Conservation (phyloP, 148 eudicot genomes). For the Rhododendron kiyosumense region DNA sequence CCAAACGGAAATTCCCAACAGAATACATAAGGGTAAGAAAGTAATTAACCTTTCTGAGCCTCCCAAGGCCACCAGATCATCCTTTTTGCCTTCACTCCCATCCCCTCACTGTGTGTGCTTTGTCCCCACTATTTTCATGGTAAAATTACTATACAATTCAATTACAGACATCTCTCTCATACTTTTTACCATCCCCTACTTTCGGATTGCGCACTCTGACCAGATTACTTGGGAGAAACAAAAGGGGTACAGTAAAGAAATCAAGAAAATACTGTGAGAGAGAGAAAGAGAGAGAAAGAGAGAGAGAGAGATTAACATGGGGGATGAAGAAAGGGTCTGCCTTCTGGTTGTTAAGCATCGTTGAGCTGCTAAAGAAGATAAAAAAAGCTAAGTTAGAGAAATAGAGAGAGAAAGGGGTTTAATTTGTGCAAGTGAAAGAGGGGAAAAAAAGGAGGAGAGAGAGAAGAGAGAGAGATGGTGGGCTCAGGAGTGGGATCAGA, state of each 20-base stretch:
- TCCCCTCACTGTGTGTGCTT: conserved; percentile 7
- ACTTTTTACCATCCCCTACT: conserved; percentile 1
- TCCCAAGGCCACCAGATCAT: background rate
- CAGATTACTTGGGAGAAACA: conserved; percentile 8
- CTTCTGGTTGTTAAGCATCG: conserved; percentile 25
- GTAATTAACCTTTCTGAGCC: conserved; percentile 1
- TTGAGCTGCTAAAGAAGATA: conserved; percentile 11
- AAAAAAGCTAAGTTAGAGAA: conserved; percentile 8
- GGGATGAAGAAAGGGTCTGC: conserved; percentile 14
- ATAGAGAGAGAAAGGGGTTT: conserved; percentile 9
- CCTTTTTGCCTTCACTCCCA: conserved; percentile 18
- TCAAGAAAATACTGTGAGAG: background rate
- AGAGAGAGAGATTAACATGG: background rate
- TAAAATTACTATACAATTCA: conserved; percentile 1
- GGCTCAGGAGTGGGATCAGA: conserved; percentile 61
- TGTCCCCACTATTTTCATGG: conserved; percentile 11
- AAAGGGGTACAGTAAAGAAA: background rate
- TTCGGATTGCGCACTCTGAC: conserved; percentile 1
- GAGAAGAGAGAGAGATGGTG: conserved; percentile 41
- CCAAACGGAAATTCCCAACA: background rate
- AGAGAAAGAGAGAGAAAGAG: background rate
- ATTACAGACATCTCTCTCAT: background rate
- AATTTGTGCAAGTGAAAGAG: conserved; percentile 8
- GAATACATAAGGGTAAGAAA: background rate
- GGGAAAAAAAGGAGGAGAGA: background rate